phyloP scores from a whole-genome alignment of 2,329 filamentous ascomycete genomes.

The Fusarium nematophilum region DNA sequence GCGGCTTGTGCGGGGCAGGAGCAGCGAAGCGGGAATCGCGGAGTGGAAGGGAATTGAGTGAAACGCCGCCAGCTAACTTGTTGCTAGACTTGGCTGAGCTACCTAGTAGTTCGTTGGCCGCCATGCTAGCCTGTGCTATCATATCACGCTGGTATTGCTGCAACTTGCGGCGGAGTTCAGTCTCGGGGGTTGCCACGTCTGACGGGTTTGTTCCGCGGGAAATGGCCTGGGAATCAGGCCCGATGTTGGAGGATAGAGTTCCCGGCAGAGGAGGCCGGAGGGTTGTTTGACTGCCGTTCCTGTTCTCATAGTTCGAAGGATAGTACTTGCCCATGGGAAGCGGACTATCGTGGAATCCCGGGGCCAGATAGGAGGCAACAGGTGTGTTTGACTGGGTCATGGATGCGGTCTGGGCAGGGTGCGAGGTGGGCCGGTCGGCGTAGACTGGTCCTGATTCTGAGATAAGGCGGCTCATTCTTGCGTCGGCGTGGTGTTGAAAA shows the following conservation, averaged over 20 bases:
- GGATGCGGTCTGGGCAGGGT: slow-evolving; percentile 38
- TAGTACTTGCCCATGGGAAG: slow-evolving; percentile 73
- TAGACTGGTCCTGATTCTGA: slow-evolving; percentile 45
- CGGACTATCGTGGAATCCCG: slow-evolving; percentile 58
- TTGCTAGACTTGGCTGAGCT: slow-evolving; percentile 41
- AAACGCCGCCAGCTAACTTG: slow-evolving; percentile 44
- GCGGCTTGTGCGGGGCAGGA: slow-evolving; percentile 58
- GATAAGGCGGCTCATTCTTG: slow-evolving; percentile 52
- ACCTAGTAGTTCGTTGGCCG: slow-evolving; percentile 58
- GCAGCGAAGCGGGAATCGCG: slow-evolving; percentile 53
- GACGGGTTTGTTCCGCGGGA: slow-evolving; percentile 20
- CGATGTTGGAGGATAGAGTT: slow-evolving; percentile 46
- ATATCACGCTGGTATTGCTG: slow-evolving; percentile 71
- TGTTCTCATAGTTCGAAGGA: slow-evolving; percentile 68
- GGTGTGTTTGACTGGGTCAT: slow-evolving; percentile 53
- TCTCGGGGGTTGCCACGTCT: slow-evolving; percentile 35
- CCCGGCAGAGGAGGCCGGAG: slow-evolving; percentile 41
- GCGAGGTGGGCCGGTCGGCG: slow-evolving; percentile 43
- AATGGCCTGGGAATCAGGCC: slow-evolving; percentile 52
- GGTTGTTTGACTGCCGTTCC: slow-evolving; percentile 43
- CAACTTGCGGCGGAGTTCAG: slow-evolving; percentile 63
- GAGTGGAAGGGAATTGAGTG: slow-evolving; percentile 50
- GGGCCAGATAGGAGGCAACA: slow-evolving; percentile 63
- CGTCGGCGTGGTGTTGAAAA: slow-evolving; percentile 56
- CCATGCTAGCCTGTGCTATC: slow-evolving; percentile 67